These are phyloP conservation scores for Porodaedalea pini DNA, from an alignment of 1,284 basidiomycete species.

Conservation along the genomic window DNA sequence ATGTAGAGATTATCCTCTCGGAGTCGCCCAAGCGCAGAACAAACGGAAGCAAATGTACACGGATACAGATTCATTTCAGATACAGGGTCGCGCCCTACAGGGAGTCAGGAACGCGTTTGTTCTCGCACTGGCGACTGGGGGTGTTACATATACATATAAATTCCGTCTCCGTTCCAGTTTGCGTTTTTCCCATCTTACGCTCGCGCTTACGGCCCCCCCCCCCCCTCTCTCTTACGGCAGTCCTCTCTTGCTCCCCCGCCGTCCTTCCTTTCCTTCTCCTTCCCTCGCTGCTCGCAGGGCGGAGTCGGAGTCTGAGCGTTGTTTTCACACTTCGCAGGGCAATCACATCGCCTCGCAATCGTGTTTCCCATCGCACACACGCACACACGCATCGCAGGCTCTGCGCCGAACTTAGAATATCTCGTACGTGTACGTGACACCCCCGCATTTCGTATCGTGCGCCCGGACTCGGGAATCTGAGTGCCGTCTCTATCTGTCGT, in stretches of 20 bases:
- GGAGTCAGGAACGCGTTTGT: no score
- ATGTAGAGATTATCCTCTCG: background rate
- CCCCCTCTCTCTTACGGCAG: slow-evolving; percentile 7
- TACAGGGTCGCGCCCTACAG: no score
- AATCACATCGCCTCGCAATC: background rate
- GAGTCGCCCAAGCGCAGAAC: background rate
- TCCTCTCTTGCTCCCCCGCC: background rate
- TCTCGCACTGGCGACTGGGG: no score
- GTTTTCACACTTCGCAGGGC: background rate
- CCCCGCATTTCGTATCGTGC: background rate
- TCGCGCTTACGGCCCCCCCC: slow-evolving; percentile 6
- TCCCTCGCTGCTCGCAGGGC: background rate
- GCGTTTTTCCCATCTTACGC: slow-evolving; percentile 4
- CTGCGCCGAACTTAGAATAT: background rate
- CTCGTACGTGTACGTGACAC: background rate
- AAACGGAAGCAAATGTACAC: background rate
- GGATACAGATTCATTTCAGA: background rate
- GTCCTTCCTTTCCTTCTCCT: no score
- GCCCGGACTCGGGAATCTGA: background rate
- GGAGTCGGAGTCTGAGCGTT: background rate
- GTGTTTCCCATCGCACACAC: background rate
- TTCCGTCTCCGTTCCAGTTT: background rate
- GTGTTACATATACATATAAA: background rate
- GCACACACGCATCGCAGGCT: background rate
- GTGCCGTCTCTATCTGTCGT: background rate